Conservation (phyloP, 163 green algal genomes). For the Scenedesmus sp. region DNA sequence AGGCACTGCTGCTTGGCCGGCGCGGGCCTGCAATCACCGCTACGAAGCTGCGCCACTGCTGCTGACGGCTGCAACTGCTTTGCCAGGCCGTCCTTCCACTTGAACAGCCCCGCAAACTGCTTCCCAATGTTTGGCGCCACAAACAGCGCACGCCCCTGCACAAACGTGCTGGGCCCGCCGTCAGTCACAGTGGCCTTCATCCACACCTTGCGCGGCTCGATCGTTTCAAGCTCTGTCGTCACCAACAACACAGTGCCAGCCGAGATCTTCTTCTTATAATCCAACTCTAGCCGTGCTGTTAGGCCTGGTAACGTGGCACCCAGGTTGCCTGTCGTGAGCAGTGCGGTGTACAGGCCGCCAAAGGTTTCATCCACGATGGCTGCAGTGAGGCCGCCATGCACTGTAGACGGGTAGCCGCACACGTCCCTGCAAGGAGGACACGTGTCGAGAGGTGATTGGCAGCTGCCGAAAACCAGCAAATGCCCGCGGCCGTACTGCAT, state of each 20-base stretch:
- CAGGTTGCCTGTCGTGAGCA: conserved; percentile 37
- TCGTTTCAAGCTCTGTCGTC: conserved; percentile 46
- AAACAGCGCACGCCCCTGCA: conserved; percentile 65
- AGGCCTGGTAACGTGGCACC: conserved; percentile 51
- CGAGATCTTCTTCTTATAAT: conserved; percentile 57
- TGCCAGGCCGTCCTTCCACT: conserved; percentile 22
- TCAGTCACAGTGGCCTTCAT: conserved; percentile 67
- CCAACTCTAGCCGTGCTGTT: conserved; percentile 48
- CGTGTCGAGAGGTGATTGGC: too few species aligned
- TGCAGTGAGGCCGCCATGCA: conserved; percentile 79
- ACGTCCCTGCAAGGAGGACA: conserved; percentile 63
- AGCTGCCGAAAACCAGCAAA: too few species aligned
- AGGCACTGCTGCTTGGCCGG: background rate
- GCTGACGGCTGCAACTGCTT: conserved; percentile 23
- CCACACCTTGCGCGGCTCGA: conserved; percentile 70
- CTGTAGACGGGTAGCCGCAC: conserved; percentile 74
- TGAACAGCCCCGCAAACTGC: conserved; percentile 43
- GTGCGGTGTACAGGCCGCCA: conserved; percentile 61
- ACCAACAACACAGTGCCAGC: conserved; percentile 50
- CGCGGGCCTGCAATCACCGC: background rate
- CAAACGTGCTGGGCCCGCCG: conserved; percentile 58
- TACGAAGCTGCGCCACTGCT: conserved; percentile 5
- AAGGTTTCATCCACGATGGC: conserved; percentile 78
- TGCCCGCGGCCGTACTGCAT: too few species aligned
- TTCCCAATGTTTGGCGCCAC: conserved; percentile 55